Percentiles rank a stretch among this genome's conserved stretches.
phyloP scores from a whole-genome alignment of 805 yeast genomes.

The Wickerhamiella allomyrinae region DNA sequence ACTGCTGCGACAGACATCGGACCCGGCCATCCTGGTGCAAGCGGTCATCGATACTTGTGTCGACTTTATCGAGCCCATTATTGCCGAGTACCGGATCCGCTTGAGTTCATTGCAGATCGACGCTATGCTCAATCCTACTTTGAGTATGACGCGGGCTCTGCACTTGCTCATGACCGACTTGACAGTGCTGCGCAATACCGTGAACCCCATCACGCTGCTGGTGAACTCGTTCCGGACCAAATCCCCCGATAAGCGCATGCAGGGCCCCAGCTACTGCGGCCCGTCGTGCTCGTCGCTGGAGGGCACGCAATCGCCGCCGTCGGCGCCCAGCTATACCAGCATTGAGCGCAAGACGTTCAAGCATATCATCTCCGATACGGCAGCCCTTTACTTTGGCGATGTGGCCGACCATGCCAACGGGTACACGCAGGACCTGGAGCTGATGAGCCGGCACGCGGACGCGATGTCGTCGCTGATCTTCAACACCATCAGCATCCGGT shows the following conservation, averaged over 20 bases:
- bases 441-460: constrained; percentile 39
- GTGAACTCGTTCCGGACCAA: constrained; percentile 29
- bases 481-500: constrained; percentile 42
- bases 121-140: constrained; percentile 35
- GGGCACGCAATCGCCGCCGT: not conserved
- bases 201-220: constrained; percentile 35
- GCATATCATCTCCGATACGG: constrained; percentile 27
- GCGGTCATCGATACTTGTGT: constrained; percentile 42
- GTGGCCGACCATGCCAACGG: constrained; percentile 41
- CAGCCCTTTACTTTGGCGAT: constrained; percentile 38
- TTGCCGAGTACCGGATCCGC: constrained; percentile 36
- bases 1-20: constrained; percentile 36
- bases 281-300: not conserved
- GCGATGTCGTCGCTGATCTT: constrained; percentile 39
- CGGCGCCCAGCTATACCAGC: not conserved
- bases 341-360: not conserved
- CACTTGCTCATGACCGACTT: constrained; percentile 43
- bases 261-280: not conserved
- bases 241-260: not conserved
- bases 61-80: constrained; percentile 39
- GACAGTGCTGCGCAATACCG: constrained; percentile 32
- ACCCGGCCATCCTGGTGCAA: constrained; percentile 38
- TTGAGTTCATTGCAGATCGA: constrained; percentile 39
- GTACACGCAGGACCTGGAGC: constrained; percentile 39
- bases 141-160: constrained; percentile 37